Percentiles rank a stretch among this genome's conserved stretches.
Conservation (phyloP, 2,329 filamentous ascomycete genomes). For the Talaromyces sp. region DNA sequence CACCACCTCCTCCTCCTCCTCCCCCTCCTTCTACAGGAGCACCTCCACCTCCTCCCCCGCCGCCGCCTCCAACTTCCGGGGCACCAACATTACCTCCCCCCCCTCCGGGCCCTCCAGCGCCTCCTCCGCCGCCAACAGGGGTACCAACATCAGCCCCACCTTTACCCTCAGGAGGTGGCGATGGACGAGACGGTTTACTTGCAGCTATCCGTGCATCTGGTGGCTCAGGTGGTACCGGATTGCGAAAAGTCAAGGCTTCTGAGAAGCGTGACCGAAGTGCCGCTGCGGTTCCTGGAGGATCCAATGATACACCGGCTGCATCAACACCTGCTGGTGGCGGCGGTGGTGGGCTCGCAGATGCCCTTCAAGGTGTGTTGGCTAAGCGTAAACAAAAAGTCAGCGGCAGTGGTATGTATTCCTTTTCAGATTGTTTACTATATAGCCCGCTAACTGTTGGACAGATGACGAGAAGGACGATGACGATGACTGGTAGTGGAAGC, state of each 20-base stretch:
- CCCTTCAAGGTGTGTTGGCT: conserved; percentile 69
- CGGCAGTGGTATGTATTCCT: conserved; percentile 72
- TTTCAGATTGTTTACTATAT: neutral
- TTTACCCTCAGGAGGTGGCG: conserved; percentile 33
- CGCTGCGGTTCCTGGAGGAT: conserved; percentile 39
- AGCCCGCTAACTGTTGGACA: conserved; percentile 19
- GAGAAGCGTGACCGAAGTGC: conserved; percentile 45
- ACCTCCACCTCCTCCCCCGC: conserved; percentile 56
- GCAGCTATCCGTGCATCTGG: conserved; percentile 43
- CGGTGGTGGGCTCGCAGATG: conserved; percentile 67
- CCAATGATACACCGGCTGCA: conserved; percentile 58
- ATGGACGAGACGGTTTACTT: conserved; percentile 39
- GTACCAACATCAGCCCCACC: conserved; percentile 41
- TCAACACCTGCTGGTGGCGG: conserved; percentile 47
- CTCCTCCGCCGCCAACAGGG: conserved; percentile 34
- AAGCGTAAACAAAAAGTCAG: conserved; percentile 91
- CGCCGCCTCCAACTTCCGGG: conserved; percentile 63
- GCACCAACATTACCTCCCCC: conserved; percentile 33
- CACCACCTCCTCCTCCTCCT: conserved; percentile 36
- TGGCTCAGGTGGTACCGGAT: conserved; percentile 36
- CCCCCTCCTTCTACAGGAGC: conserved; percentile 28
- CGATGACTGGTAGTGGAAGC: conserved; percentile 11
- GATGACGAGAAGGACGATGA: conserved; percentile 14
- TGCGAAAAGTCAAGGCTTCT: conserved; percentile 41
- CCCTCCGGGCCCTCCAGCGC: conserved; percentile 40